Conservation (phyloP, 306 rosid species). For the Sophora flavescens region DNA sequence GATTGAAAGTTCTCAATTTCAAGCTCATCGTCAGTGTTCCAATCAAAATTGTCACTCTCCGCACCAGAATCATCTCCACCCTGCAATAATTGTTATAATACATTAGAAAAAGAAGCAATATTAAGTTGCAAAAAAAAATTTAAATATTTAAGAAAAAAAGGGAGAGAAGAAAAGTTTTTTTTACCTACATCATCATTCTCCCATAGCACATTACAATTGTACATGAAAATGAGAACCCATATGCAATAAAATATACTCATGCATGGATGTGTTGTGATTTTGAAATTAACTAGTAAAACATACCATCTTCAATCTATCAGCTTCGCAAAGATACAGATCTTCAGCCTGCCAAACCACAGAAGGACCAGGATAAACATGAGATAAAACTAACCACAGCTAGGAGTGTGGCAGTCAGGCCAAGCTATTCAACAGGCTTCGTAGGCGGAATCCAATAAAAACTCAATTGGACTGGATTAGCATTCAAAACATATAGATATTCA, state of each 20-base stretch:
- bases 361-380: slow-evolving; percentile 18
- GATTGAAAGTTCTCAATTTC: slow-evolving; percentile 74
- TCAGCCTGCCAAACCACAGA: slow-evolving; percentile 43
- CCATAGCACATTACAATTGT: background rate
- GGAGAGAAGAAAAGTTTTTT: background rate
- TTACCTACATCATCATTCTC: slow-evolving; percentile 11
- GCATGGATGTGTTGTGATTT: background rate
- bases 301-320: slow-evolving; percentile 53
- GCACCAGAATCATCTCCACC: slow-evolving; percentile 66
- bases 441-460: background rate
- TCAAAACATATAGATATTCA: background rate
- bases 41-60: slow-evolving; percentile 67
- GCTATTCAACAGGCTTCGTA: slow-evolving; percentile 3
- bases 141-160: slow-evolving; percentile 11
- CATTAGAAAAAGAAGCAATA: slow-evolving; percentile 31
- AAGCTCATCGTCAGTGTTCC: slow-evolving; percentile 90
- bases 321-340: slow-evolving; percentile 35
- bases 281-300: slow-evolving; percentile 34
- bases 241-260: slow-evolving; percentile 26
- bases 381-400: slow-evolving; percentile 12
- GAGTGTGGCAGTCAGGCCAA: background rate
- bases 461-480: background rate
- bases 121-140: slow-evolving; percentile 12
- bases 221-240: slow-evolving; percentile 38
- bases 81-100: slow-evolving; percentile 53